Base-by-base conservation (phyloP, 2,329 filamentous ascomycete species). In the Pseudogymnoascus sp. region DNA sequence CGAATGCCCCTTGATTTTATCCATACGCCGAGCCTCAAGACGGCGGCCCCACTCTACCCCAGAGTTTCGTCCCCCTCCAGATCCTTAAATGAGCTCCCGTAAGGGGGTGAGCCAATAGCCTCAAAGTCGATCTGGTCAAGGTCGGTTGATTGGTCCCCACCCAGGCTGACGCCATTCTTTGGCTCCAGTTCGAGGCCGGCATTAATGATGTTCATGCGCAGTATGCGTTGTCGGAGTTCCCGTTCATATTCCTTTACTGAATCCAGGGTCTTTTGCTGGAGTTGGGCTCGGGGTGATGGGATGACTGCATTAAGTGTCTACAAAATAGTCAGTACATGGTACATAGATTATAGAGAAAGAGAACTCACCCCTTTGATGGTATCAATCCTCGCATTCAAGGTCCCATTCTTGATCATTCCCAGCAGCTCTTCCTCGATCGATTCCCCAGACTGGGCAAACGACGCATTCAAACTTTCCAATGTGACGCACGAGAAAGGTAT, bases 401-500 rank as follows among this genome's bases (percentile, higher is more conserved):
- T 81, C 6, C 86, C 86, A 11, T 80, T 78, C 60, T 86, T 81
- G 69, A 99, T 97, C 84, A 97, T 89, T 0, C 75, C 73, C 28
- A 89, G 82, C 33, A 97, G 79, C 75, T 99, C 94, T 23, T 80
- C 77, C 69, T 92, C 86, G 55, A 93, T 85, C 3, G 83, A 80
- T 65, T 81, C 77, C 3, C 82, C 83, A 0, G 84, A 78, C 2
- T 80, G 77, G 0, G 85, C 86, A 74, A 99, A 97, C 2, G 90
- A 87, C 36, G 82, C 79, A 7, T 89, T 85, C 79, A 99, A 84
- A 64, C 86, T 91, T 19, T 87, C 82, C 4, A 97, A 79, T 0
- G 89, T 92, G 65, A 97, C 91, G 67, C 87, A 88, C 42, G 89
- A 95, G 74, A 96, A 99, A 0, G 94, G 92, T 23, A 91, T 82